phyloP scores from a whole-genome alignment of 768 basidiomycete species.

The Mycena haematopus region DNA sequence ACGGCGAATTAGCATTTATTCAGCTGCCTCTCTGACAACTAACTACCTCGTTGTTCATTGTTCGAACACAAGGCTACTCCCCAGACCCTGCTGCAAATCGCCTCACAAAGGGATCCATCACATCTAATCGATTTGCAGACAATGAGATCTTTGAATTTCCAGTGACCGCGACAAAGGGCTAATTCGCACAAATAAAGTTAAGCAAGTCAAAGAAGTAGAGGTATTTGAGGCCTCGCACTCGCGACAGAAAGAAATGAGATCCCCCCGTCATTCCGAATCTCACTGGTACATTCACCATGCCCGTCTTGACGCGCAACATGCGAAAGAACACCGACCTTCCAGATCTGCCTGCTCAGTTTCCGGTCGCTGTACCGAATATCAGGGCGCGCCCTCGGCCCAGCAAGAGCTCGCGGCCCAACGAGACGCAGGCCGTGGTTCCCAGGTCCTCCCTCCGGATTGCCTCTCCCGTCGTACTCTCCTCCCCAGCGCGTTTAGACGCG shows the following conservation, averaged over 20 bases:
- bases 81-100: too few species aligned
- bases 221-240: slow-evolving; percentile 17
- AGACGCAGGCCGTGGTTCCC: not conserved
- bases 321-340: slow-evolving; percentile 16
- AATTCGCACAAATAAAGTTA: slow-evolving; percentile 4
- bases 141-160: slow-evolving; percentile 21
- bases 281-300: slow-evolving; percentile 1
- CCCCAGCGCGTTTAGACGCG: slow-evolving; percentile 4
- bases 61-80: slow-evolving; percentile 8
- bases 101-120: slow-evolving; percentile 25
- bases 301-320: slow-evolving; percentile 26
- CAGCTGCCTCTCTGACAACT: not conserved
- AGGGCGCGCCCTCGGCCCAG: not conserved
- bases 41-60: slow-evolving; percentile 1
- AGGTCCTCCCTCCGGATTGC: not conserved
- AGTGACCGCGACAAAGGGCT: slow-evolving; percentile 23
- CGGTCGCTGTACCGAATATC: slow-evolving; percentile 10
- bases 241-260: not conserved
- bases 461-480: slow-evolving; percentile 13
- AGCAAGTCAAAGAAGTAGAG: slow-evolving; percentile 22
- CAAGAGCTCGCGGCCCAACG: not conserved
- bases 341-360: slow-evolving; percentile 11
- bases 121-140: slow-evolving; percentile 20
- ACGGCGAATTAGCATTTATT: not conserved
- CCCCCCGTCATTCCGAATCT: not conserved